Conservation (phyloP, 2,329 filamentous ascomycete genomes). For the Penicillium glabrum region DNA sequence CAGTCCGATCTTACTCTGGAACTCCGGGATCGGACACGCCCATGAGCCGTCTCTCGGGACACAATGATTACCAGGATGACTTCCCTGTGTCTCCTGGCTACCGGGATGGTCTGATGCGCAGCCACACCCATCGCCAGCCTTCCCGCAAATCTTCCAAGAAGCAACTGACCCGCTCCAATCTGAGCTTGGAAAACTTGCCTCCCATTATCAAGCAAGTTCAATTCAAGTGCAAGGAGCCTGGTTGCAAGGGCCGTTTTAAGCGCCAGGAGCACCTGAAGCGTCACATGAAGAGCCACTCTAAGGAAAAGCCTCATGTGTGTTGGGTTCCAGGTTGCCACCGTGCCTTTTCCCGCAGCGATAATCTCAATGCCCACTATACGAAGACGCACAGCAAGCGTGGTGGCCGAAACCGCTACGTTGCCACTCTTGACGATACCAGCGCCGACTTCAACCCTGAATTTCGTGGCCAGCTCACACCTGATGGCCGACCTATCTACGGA, state of each 20-base stretch:
- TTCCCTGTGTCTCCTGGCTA: conserved; percentile 35
- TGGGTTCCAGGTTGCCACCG: conserved; percentile 46
- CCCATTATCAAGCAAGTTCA: conserved; percentile 42
- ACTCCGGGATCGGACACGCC: conserved; percentile 37
- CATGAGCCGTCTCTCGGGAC: conserved; percentile 35
- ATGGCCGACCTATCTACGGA: conserved; percentile 43
- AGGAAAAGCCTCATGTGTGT: conserved; percentile 45
- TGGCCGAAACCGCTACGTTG: conserved; percentile 47
- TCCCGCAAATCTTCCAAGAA: conserved; percentile 40
- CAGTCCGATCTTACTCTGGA: conserved; percentile 36
- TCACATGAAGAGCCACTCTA: conserved; percentile 50
- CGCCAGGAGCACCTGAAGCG: conserved; percentile 52
- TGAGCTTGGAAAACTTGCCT: conserved; percentile 38
- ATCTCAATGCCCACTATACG: conserved; percentile 47
- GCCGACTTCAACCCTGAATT: conserved; percentile 46
- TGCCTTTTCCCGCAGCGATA: conserved; percentile 46
- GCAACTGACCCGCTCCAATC: conserved; percentile 24
- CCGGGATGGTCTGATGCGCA: conserved; percentile 29
- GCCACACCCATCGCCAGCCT: conserved; percentile 27
- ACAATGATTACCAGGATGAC: conserved; percentile 37
- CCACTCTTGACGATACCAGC: conserved; percentile 45
- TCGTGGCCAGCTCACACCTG: conserved; percentile 42
- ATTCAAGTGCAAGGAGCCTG: conserved; percentile 43
- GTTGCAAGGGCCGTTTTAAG: conserved; percentile 49
- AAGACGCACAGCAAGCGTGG: conserved; percentile 49